Percentiles rank a stretch among this genome's conserved stretches.
phyloP scores from a whole-genome alignment of 106 monocot genomes.

The Acanthochlamys bracteata region DNA sequence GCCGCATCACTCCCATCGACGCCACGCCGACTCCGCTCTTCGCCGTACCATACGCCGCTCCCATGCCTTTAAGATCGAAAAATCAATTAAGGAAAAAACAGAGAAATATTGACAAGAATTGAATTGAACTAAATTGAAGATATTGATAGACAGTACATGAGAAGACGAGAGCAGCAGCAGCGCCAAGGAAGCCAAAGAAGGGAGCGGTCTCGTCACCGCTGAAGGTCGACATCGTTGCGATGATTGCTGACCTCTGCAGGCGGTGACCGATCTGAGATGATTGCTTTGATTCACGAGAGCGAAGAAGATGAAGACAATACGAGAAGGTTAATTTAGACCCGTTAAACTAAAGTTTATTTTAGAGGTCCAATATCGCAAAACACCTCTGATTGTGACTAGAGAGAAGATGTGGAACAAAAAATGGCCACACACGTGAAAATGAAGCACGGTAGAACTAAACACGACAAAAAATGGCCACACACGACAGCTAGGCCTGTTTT shows the following conservation, averaged over 20 bases:
- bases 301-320: not conserved
- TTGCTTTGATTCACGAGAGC: not conserved
- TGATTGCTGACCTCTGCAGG: not conserved
- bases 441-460: too few species aligned
- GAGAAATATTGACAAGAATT: not conserved
- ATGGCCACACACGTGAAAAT: too few species aligned
- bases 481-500: too few species aligned
- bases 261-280: conserved; percentile 4
- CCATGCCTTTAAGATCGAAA: conserved; percentile 12
- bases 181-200: conserved; percentile 35
- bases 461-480: too few species aligned
- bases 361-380: too few species aligned
- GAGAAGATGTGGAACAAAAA: too few species aligned
- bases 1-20: conserved; percentile 33
- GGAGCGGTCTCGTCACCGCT: conserved; percentile 38
- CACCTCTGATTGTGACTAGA: too few species aligned
- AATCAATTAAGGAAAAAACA: not conserved
- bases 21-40: conserved; percentile 33
- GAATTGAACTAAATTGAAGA: not conserved
- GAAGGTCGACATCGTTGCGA: conserved; percentile 17
- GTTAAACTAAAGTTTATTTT: not conserved
- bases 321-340: not conserved
- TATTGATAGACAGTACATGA: not conserved
- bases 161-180: conserved; percentile 20
- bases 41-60: conserved; percentile 26